A percentile compares a stretch with the other conserved stretches of the same genome.
phyloP scores from a whole-genome alignment of 441 rosid genomes.

The Sinapis alba region DNA sequence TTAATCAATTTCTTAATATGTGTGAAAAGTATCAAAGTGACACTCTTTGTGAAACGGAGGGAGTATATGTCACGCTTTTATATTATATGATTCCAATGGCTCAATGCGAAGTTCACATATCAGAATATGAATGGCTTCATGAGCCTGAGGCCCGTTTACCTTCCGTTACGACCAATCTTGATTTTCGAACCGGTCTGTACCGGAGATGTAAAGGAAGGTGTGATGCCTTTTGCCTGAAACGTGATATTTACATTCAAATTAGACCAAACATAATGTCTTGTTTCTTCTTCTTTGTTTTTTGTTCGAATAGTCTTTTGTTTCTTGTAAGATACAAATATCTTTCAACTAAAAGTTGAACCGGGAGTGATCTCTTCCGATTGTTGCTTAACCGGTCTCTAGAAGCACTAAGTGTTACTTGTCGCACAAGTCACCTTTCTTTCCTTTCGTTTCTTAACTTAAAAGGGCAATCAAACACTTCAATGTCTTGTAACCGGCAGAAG shows the following conservation, averaged over 20 bases:
- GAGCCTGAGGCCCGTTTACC: background rate
- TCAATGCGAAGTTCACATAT: background rate
- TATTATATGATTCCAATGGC: background rate
- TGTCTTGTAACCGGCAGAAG: conserved; percentile 3
- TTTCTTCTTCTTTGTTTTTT: too few relatives aligned
- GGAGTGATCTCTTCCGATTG: background rate
- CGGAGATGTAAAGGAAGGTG: background rate
- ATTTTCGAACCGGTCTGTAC: conserved; percentile 5
- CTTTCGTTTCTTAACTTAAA: background rate
- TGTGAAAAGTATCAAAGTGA: too few relatives aligned
- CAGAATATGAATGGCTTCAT: background rate
- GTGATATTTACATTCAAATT: conserved; percentile 36
- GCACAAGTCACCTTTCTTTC: background rate
- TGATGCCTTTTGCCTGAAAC: background rate
- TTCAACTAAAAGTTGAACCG: conserved; percentile 19
- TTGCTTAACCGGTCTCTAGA: conserved; percentile 4
- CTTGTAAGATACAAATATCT: conserved; percentile 28
- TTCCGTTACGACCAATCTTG: background rate
- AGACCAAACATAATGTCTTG: background rate
- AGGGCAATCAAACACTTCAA: background rate
- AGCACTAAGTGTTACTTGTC: conserved; percentile 21
- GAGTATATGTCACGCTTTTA: background rate
- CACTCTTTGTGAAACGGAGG: too few relatives aligned
- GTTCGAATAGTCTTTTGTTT: conserved; percentile 8
- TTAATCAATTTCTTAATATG: too few relatives aligned